These are phyloP conservation scores for Fusarium sp. DNA, from an alignment of 2,329 filamentous ascomycete genomes.

Conservation along the genomic window DNA sequence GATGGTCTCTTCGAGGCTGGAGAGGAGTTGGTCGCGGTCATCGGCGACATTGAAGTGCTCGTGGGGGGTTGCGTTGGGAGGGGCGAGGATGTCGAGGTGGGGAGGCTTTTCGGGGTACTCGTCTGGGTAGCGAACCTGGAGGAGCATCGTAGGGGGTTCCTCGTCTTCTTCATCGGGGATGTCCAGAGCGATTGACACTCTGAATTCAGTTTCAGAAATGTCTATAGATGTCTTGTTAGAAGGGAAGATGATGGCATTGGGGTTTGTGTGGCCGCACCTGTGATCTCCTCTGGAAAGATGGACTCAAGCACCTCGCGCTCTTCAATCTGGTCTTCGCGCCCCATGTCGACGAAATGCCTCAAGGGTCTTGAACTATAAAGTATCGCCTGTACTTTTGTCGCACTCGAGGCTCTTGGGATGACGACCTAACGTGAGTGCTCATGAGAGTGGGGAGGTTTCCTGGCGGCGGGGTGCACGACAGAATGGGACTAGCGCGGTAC, in stretches of 20 bases:
- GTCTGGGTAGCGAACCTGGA: slow-evolving; percentile 90
- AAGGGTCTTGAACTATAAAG: slow-evolving; percentile 3
- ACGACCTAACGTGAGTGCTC: slow-evolving; percentile 33
- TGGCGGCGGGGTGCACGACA: slow-evolving; percentile 45
- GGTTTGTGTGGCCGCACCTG: slow-evolving; percentile 66
- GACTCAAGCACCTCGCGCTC: slow-evolving; percentile 98
- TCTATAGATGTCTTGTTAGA: slow-evolving; percentile 64
- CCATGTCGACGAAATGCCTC: slow-evolving; percentile 58
- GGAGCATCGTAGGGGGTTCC: slow-evolving; percentile 78
- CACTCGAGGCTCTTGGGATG: slow-evolving; percentile 19
- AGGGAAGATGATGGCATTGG: neutral
- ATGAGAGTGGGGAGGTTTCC: slow-evolving; percentile 41
- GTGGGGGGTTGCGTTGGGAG: slow-evolving; percentile 76
- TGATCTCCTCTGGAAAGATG: slow-evolving; percentile 98
- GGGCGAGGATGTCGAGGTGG: slow-evolving; percentile 80
- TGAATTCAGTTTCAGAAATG: slow-evolving; percentile 89
- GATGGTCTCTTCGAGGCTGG: slow-evolving; percentile 78
- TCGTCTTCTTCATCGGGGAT: slow-evolving; percentile 73
- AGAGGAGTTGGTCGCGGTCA: slow-evolving; percentile 81
- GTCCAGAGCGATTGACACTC: slow-evolving; percentile 87
- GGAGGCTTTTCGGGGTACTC: slow-evolving; percentile 91
- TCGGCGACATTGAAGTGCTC: slow-evolving; percentile 81
- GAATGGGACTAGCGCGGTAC: slow-evolving; percentile 36
- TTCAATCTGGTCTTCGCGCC: slow-evolving; percentile 89
- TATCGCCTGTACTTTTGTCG: slow-evolving; percentile 13